Evolutionary conservation across 179 eudicot species (phyloP), one percentile per base, ranked within the genome.

Genomic region (Vitellaria paradoxa): DNA sequence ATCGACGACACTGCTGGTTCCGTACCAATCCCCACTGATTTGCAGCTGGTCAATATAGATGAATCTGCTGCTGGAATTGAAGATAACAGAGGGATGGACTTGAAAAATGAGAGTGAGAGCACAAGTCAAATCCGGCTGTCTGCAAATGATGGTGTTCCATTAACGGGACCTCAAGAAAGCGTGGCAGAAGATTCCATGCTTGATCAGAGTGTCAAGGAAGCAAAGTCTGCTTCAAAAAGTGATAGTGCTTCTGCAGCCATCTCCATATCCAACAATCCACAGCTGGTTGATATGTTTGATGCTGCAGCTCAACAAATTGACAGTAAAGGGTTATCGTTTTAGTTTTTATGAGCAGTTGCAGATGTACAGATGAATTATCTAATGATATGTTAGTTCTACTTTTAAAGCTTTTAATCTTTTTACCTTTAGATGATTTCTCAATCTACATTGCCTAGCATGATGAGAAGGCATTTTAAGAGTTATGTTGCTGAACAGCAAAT

Each of bases 291-390:
- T 70, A 52, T 24, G 74, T 20, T 70, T 50, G 61, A 70, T 15
- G 62, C 74, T 70, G 45, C 46, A 52, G 42, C 21, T 70, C 11
- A 50, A 50, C 45, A 60, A 67, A 45, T 23, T 46, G 68, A 37
- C 5, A 3, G 49, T 73, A 60, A 75, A 60, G 37, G 68, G 52
- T 68, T 20, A 59, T 79, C 18, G 6, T 17, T 57, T 68, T 68
- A 46, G 78, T 67, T 74, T 66, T 24, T 73, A 47, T 59, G 17
- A 74, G 53, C 37, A 67, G 74, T 20, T 74, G 78, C 73, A 59
- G 78, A 45, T 79, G 82, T 79, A 79, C 20, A 79, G 67, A 79
- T 68, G 68, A 60, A 45, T 42, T 74, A 24, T 66, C 73, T 8
- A 57, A 21, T 23, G 55, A 65, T 57, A 49, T 55, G 59, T 42